Percentiles rank a stretch among this genome's conserved stretches.
phyloP scores from a whole-genome alignment of 1,284 basidiomycete genomes.

The Moniliophthora roreri region DNA sequence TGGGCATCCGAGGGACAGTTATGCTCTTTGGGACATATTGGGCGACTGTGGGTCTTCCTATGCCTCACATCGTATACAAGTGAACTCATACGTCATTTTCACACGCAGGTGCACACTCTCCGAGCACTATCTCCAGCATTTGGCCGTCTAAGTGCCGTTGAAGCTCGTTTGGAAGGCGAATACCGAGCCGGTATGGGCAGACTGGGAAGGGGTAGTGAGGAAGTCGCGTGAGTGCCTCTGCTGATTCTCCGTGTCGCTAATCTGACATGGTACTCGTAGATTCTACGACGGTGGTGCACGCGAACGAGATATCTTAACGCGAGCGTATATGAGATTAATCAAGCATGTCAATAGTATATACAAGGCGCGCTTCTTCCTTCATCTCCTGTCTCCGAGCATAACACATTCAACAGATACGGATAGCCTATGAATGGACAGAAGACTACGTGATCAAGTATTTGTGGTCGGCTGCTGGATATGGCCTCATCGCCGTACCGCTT shows the following conservation, averaged over 20 bases:
- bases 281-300: conserved; percentile 92
- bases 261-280: conserved; percentile 33
- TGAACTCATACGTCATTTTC: not conserved
- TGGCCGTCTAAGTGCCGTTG: conserved; percentile 87
- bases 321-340: conserved; percentile 80
- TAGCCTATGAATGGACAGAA: conserved; percentile 88
- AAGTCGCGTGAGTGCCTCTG: conserved; percentile 72
- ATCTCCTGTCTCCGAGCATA: not conserved
- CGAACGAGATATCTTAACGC: conserved; percentile 83
- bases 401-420: conserved; percentile 56
- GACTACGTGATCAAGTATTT: conserved; percentile 94
- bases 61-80: not conserved
- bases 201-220: conserved; percentile 90
- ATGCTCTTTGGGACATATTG: conserved; percentile 87
- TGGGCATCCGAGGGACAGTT: conserved; percentile 80
- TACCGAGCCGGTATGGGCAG: conserved; percentile 88
- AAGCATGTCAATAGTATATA: conserved; percentile 92
- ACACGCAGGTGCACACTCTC: conserved; percentile 48
- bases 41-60: conserved; percentile 65
- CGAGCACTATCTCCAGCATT: conserved; percentile 92
- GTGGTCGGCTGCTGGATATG: conserved; percentile 90
- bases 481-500: conserved; percentile 86
- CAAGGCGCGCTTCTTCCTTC: conserved; percentile 52
- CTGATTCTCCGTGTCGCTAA: not conserved
- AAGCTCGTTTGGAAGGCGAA: conserved; percentile 87